Evolutionary conservation across 2,329 filamentous ascomycete species (phyloP).

Genomic region (Scedosporium apiospermum): DNA sequence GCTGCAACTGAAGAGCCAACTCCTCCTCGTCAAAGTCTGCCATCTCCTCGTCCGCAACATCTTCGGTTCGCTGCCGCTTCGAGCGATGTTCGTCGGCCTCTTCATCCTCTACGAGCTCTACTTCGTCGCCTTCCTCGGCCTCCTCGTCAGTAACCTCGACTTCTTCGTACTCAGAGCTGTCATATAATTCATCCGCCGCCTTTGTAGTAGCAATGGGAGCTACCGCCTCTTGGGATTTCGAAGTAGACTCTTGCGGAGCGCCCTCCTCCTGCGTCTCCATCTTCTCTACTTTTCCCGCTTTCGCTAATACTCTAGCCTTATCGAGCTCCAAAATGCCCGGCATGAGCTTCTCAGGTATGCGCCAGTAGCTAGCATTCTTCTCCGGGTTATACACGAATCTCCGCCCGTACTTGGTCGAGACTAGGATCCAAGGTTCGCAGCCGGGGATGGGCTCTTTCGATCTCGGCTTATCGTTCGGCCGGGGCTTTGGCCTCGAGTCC

Average conservation of each 20-base stretch:
- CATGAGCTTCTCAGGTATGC: conserved; percentile 80
- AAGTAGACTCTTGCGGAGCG: background rate
- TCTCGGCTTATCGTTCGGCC: conserved; percentile 71
- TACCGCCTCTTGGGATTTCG: background rate
- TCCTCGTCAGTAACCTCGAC: conserved; percentile 50
- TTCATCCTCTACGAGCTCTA: conserved; percentile 22
- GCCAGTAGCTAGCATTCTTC: conserved; percentile 90
- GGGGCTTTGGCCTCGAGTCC: conserved; percentile 45
- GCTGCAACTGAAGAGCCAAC: conserved; percentile 82
- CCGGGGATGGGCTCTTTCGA: conserved; percentile 71
- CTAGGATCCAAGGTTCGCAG: conserved; percentile 78
- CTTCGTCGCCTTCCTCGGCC: conserved; percentile 23
- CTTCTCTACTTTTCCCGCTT: conserved; percentile 25
- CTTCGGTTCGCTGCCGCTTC: conserved; percentile 53
- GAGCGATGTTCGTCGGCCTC: conserved; percentile 30
- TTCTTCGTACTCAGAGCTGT: conserved; percentile 68
- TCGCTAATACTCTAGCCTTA: conserved; percentile 56
- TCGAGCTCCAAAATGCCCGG: conserved; percentile 66
- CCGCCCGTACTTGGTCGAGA: conserved; percentile 84
- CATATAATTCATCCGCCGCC: conserved; percentile 26
- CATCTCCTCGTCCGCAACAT: conserved; percentile 42
- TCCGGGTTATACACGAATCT: conserved; percentile 83
- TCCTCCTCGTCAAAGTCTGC: conserved; percentile 91
- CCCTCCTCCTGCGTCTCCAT: background rate
- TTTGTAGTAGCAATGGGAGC: background rate